Evolutionary conservation across 768 basidiomycete species (phyloP), one percentile per base, ranked within the genome.

Genomic region (Suillus weaverae): DNA sequence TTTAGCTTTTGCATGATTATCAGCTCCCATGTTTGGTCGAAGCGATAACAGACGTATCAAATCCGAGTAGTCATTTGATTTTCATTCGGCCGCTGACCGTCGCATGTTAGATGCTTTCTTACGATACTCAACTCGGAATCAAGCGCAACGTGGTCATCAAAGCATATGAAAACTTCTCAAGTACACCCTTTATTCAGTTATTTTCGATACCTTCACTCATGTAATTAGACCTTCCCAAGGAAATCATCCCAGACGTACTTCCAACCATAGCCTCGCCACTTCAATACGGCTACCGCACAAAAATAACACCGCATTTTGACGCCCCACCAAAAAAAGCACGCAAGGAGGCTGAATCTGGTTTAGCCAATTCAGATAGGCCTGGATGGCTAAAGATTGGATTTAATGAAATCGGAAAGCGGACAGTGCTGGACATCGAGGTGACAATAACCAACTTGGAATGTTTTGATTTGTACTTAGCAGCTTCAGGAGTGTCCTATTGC

Each of bases 291-390:
- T 99, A 99, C 74, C 87, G 97, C 38, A 99, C 97, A 2, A 99
- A 99, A 79, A 89, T 99, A 61, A 98, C 97, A 0, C 97, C 97
- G 0, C 97, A 99, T 74, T 99, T 99, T 66, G 92, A 95, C 30
- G 84, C 88, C 0, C 89, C 94, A 0, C 84, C 86, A 1, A 86
- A 82, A 62, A 78, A 73, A 56, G 71, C 74, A 44, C 69, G 71
- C n/a, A 60, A 16, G 43, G 51, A 62, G 22, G 61, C 59, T 1
- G 56, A 59, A 11, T 30, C 56, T 20, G 60, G 63, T 14, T 56
- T 60, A 11, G 10, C 41, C 4, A 16, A 65, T 10, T 7, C 38
- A n/a, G 61, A 65, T 16, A 83, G 81, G 65, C 87, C 89, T 14
- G 80, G 85, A 51, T 93, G 93, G 86, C 76, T 95, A 30, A 86